phyloP scores from a whole-genome alignment of 345 rosid genomes.

The Citrus inodora region DNA sequence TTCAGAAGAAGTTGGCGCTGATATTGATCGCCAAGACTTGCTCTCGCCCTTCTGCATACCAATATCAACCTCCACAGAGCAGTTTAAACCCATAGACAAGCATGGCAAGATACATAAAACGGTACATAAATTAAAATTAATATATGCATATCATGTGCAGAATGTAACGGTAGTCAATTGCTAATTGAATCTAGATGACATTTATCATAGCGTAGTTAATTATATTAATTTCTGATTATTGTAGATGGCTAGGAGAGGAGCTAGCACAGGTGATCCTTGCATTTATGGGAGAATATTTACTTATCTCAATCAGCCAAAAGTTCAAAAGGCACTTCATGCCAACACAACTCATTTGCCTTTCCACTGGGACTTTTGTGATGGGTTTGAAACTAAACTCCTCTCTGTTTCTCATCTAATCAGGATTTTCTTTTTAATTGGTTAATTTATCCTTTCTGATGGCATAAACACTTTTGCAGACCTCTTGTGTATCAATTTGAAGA shows the following conservation, averaged over 20 bases:
- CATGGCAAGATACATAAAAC: conserved; percentile 19
- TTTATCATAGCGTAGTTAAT: neutral
- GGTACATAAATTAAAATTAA: neutral
- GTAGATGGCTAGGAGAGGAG: conserved; percentile 20
- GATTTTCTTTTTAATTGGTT: neutral
- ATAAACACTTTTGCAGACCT: neutral
- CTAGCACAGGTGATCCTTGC: conserved; percentile 26
- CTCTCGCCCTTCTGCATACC: conserved; percentile 23
- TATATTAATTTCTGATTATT: neutral
- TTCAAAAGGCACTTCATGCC: conserved; percentile 41
- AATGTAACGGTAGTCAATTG: neutral
- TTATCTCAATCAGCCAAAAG: conserved; percentile 34
- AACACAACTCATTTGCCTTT: conserved; percentile 37
- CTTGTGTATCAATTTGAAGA: neutral
- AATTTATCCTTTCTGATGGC: neutral
- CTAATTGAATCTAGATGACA: neutral
- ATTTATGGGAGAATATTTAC: conserved; percentile 15
- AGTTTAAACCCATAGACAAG: conserved; percentile 22
- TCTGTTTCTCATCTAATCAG: neutral
- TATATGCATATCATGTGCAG: neutral
- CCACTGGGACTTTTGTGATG: conserved; percentile 28
- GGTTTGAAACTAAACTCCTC: conserved; percentile 15
- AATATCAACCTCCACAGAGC: conserved; percentile 7
- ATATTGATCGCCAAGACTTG: conserved; percentile 16
- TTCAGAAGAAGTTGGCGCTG: conserved; percentile 9